Evolutionary conservation across 1,139 yeast species (phyloP), one percentile per base, ranked within the genome.

Genomic region (Diutina rugosa): DNA sequence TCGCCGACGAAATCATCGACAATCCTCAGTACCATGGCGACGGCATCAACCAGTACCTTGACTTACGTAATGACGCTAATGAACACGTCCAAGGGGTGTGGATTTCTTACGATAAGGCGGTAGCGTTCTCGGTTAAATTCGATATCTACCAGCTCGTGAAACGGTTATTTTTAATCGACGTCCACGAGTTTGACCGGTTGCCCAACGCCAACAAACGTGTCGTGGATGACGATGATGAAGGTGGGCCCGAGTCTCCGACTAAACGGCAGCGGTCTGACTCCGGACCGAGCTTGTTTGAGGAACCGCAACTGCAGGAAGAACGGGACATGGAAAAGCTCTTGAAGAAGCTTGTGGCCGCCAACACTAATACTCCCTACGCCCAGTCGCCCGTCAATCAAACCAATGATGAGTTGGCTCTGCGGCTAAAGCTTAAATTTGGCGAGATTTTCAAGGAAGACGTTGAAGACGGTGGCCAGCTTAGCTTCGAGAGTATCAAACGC

Each of bases 401-500:
- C 26, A 63, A 69, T 51, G 55, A 60, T 1, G 70, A 67, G 10
- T 55, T 67, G 16, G 76, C 85, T 1, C 77, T 82, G 55, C 86
- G 81, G 47, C 69, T 84, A 38, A 79, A 66, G 79, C 82, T 52
- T 75, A 82, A 63, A 70, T 85, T 66, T 46, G 63, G 67, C 35
- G 67, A 64, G 30, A 62, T 64, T 12, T 66, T 66, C 60, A 66
- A 65, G 57, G 58, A 57, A 8, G 65, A 63, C 46, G 65, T 60
- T 7, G 51, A 55, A 46, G 63, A 60, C 44, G 57, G 56, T 32
- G 55, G 48, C 38, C 58, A 56, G 32, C 21, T 35, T 16, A 51
- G 56, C 21, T 56, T 61, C 10, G 58, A 57, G n/a, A 65, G 62
- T 46, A 59, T 65, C 35, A 59, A 61, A 41, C 30, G 57, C 7